Evolutionary conservation across 306 rosid species (phyloP), one percentile per base, ranked within the genome.

Genomic region (Quercus alba): DNA sequence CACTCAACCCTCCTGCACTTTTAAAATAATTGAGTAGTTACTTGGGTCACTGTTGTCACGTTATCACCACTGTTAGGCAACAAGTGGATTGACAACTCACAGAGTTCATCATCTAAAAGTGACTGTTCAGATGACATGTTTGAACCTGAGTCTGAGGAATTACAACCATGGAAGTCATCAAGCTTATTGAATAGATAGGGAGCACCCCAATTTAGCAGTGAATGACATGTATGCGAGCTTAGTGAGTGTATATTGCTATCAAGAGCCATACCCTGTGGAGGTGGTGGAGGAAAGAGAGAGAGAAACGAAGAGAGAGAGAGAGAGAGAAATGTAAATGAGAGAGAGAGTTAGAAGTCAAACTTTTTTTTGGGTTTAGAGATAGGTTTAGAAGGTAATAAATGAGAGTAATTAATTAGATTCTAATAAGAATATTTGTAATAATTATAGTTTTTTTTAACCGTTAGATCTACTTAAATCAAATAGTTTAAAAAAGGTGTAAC

Each of bases 171-270:
- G 56, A 93, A 88, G 61, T 85, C 82, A 9, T 88, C 90, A 82
- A 93, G 86, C 74, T 83, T 87, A 51, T 75, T 75, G 73, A 93
- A 89, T 70, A 89, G 85, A 84, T 84, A 58, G 57, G 89, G 82
- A 9, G 84, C 86, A 19, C 91, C 93, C 94, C 97, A 93, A 72
- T 80, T 85, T 49, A 93, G 89, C 55, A 93, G 85, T 79, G 79
- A 31, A 41, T 88, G 90, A 80, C 79, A 79, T 21, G 59, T 82
- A 80, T 57, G 80, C 76, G 73, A 87, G 86, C 44, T 85, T 54
- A 86, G 19, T 76, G 76, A 78, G 75, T 62, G 86, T 76, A 87
- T 9, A 51, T 77, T 51, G 77, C 77, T 67, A 41, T 90, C 94
- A 75, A 85, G 79, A 85, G 73, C 58, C 81, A 74, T 79, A n/a